Conservation (phyloP, 495 filamentous ascomycete species). For the Hypoxylon fuscum region DNA sequence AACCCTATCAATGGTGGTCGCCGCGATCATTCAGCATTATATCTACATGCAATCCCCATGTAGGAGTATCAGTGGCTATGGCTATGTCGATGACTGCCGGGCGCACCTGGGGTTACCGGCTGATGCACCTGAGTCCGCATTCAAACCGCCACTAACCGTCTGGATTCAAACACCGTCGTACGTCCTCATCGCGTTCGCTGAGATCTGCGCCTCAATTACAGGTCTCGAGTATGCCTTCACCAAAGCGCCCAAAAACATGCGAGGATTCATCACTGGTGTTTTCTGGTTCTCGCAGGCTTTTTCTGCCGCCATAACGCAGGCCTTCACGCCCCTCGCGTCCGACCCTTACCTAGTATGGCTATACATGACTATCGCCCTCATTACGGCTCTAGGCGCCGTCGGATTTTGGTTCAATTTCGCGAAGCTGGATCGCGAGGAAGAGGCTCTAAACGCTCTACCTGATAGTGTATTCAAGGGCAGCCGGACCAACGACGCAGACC, state of each 20-base stretch:
- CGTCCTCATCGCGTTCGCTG: conserved; percentile 30
- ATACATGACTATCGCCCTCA: conserved; percentile 69
- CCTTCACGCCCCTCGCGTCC: conserved; percentile 68
- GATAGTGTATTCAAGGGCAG: conserved; percentile 50
- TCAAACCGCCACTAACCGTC: conserved; percentile 56
- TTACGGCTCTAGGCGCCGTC: conserved; percentile 66
- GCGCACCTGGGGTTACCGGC: conserved; percentile 26
- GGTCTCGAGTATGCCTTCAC: conserved; percentile 76
- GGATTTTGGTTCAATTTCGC: conserved; percentile 71
- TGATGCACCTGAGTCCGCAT: conserved; percentile 29
- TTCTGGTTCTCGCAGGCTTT: conserved; percentile 76
- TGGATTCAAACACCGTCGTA: conserved; percentile 38
- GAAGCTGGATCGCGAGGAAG: conserved; percentile 69
- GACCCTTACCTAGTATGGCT: conserved; percentile 75
- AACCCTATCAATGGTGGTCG: conserved; percentile 70
- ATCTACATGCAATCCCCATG: conserved; percentile 73
- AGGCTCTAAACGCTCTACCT: conserved; percentile 68
- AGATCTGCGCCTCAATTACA: conserved; percentile 57
- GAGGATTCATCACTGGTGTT: conserved; percentile 73
- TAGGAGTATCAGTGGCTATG: conserved; percentile 50
- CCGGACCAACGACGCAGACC: conserved; percentile 36
- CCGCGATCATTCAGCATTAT: conserved; percentile 72
- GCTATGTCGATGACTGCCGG: conserved; percentile 53
- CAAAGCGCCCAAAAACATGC: conserved; percentile 82
- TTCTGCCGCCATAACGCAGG: conserved; percentile 72